phyloP scores from a whole-genome alignment of 2,329 filamentous ascomycete genomes.

The Penicillium aurantiogriseum region DNA sequence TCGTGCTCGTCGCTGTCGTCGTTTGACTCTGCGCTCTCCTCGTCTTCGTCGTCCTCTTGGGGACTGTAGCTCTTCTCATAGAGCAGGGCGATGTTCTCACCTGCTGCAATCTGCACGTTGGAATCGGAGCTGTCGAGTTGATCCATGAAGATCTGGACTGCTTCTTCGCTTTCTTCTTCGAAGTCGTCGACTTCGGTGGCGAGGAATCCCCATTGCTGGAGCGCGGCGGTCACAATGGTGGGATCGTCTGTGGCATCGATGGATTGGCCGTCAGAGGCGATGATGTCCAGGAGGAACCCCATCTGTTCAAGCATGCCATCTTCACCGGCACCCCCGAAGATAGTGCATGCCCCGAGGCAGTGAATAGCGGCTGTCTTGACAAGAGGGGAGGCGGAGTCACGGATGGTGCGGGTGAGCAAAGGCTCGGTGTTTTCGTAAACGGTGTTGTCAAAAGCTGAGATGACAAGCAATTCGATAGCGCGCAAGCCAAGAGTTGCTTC shows the following conservation, averaged over 20 bases:
- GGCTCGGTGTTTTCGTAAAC: conserved; percentile 63
- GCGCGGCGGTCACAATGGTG: conserved; percentile 68
- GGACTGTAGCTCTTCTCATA: conserved; percentile 70
- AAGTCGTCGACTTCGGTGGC: conserved; percentile 75
- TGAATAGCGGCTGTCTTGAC: conserved; percentile 72
- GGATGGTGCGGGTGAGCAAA: conserved; percentile 61
- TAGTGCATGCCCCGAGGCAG: conserved; percentile 67
- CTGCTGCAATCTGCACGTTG: conserved; percentile 72
- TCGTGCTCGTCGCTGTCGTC: conserved; percentile 47
- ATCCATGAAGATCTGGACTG: conserved; percentile 78
- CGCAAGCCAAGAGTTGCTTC: conserved; percentile 70
- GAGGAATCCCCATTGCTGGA: conserved; percentile 77
- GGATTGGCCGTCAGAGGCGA: conserved; percentile 73
- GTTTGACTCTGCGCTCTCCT: conserved; percentile 39
- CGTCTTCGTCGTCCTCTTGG: conserved; percentile 59
- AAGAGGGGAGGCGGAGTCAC: conserved; percentile 63
- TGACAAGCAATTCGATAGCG: conserved; percentile 67
- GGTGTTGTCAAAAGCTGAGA: conserved; percentile 64
- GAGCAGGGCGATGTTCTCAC: conserved; percentile 76
- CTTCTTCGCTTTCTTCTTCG: conserved; percentile 66
- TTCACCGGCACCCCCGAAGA: conserved; percentile 71
- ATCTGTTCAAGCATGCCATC: conserved; percentile 70
- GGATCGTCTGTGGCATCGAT: conserved; percentile 70
- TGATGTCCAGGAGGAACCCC: conserved; percentile 72
- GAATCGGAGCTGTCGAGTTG: conserved; percentile 75